Evolutionary conservation across 2,329 filamentous ascomycete species (phyloP), one percentile per base, ranked within the genome.

Genomic region (Tolypocladium cylindrosporum): DNA sequence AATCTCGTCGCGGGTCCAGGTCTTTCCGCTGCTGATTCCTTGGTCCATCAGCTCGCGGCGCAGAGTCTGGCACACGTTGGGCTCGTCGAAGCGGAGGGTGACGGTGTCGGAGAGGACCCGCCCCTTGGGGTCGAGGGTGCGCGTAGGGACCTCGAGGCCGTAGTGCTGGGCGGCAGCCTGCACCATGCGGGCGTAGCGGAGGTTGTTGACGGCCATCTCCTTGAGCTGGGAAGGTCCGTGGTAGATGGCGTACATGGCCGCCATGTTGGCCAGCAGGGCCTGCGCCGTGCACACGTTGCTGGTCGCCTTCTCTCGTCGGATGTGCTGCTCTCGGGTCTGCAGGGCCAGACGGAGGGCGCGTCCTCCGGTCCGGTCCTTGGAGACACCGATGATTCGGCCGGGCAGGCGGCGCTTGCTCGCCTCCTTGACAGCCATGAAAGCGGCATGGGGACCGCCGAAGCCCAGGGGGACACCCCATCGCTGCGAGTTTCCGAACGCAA

Each of bases 221-320:
- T 86, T 91, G 55, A 97, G 76, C 21, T 92, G 91, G 57, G 85
- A 74, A 1, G 93, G 93, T 4, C 93, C 93, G 70, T 97, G 93
- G 72, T 97, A 97, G 57, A 97, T 81, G 56, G 91, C 92, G 69
- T 96, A 97, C 77, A 97, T 88, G 57, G 92, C 91, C 65, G 86
- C 93, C 90, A 97, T 97, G 73, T 97, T 97, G 42, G 93, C 93
- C 55, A 97, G 79, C 34, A 97, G 77, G 10, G 93, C 93, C 74
- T 97, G 93, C 1, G 93, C 92, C 1, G 93, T 97, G 77, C 93
- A 97, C 60, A 97, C 92, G 69, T 97, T 97, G 78, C 91, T 96
- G 1, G 93, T 97, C 1, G 93, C 93, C 81, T 97, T 97, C 72
- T 97, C 93, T 68, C 93, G 84, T 63, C 93, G 84, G 70, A 97